Evolutionary conservation across 83 land plant genomes (phyloP), one percentile per base, ranked within the genome.

Genomic region (Isoetes engelmannii): DNA sequence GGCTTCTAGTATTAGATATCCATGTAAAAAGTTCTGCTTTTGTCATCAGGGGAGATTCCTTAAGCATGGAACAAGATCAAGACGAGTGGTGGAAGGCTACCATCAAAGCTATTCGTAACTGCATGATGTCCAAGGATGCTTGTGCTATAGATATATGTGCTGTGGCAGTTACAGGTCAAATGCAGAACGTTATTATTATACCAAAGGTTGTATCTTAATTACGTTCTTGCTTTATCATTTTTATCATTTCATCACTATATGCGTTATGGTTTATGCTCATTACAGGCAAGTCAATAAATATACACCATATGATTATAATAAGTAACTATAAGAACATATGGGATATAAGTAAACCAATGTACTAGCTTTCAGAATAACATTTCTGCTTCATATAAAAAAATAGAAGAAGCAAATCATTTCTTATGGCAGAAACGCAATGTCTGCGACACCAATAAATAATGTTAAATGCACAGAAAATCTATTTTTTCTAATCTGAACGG

Each of bases 161-260:
- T 17, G 28, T 77, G 55, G 70, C 80, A 41, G 77, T 77, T 19
- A 77, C 80, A n/a, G 80, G 80, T n/a, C 80, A 77, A 68, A 77
- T 77, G 80, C 80, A 77, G 70, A 68, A 77, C 61, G 71, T 77
- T 9, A 72, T 77, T 18, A 56, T 77, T 4, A 45, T 77, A 8
- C 80, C 76, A 42, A 46, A 72, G 70, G 75, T 67, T 37, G 17
- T 12, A 51, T 15, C 17, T 15, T 12, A 51, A 12, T 12, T 51
- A 12, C 55, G 3, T 12, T 12, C 15, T 12, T 12, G 3, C 55
- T 12, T 51, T 12, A 51, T 15, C 55, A 59, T 20, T 59, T 18
- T 59, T 9, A 19, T 18, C 28, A 12, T 12, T 0, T 12, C 15
- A 12, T 51, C 55, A 12, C 55, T 51, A 51, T 51, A 51, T 12